Conservation (phyloP, 352 stramenopile species). For the Pythium oligandrum region DNA sequence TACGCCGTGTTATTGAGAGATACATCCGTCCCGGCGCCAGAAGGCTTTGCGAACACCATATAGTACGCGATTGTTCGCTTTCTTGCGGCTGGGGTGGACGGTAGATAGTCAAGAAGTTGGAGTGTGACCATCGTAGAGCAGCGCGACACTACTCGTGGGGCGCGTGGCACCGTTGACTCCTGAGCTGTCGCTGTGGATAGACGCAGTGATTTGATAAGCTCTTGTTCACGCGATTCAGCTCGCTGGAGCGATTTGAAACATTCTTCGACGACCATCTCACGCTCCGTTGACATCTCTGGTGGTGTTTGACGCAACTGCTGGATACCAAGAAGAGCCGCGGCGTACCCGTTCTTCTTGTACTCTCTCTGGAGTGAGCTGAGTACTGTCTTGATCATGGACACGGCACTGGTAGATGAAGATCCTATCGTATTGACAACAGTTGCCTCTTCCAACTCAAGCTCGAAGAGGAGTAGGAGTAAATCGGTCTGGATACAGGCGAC, state of each 20-base stretch:
- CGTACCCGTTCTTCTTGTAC: slow-evolving; percentile 52
- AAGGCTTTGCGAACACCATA: slow-evolving; percentile 74
- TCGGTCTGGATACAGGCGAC: slow-evolving; percentile 57
- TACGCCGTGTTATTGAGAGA: slow-evolving; percentile 70
- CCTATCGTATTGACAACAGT: slow-evolving; percentile 19
- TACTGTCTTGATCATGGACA: slow-evolving; percentile 20
- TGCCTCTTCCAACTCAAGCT: slow-evolving; percentile 49
- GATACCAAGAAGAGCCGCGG: slow-evolving; percentile 36
- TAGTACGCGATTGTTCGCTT: slow-evolving; percentile 51
- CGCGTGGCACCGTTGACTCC: slow-evolving; percentile 18
- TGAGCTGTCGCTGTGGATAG: not conserved
- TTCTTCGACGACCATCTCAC: slow-evolving; percentile 21
- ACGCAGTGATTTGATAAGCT: slow-evolving; percentile 19
- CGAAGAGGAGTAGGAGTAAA: slow-evolving; percentile 40
- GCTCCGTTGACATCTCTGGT: slow-evolving; percentile 15
- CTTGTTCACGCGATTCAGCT: slow-evolving; percentile 34
- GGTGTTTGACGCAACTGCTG: slow-evolving; percentile 25
- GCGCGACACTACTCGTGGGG: slow-evolving; percentile 47
- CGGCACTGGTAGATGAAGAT: not conserved
- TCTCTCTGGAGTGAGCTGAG: slow-evolving; percentile 22
- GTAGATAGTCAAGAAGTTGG: slow-evolving; percentile 32
- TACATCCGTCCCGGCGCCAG: slow-evolving; percentile 65
- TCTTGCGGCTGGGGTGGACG: slow-evolving; percentile 18
- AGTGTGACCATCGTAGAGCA: slow-evolving; percentile 52
- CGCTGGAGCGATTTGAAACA: slow-evolving; percentile 38